Evolutionary conservation across 495 filamentous ascomycete species (phyloP).

Genomic region (Aspergillus cavernicola): DNA sequence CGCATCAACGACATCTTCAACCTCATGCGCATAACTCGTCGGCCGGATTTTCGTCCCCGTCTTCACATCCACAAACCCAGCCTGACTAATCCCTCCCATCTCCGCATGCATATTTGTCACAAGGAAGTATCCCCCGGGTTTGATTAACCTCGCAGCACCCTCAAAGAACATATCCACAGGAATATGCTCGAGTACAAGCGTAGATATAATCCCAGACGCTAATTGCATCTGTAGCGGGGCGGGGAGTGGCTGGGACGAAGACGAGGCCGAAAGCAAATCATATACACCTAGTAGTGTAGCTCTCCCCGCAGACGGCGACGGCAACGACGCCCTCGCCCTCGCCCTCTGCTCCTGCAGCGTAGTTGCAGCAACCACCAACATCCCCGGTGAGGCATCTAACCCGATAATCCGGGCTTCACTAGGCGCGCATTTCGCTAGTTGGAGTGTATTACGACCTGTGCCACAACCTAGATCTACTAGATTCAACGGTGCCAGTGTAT

Average conservation of each 20-base stretch:
- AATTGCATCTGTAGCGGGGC: constrained; percentile 9
- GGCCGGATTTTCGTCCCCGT: constrained; percentile 60
- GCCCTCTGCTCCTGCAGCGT: background rate
- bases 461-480: constrained; percentile 64
- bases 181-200: constrained; percentile 68
- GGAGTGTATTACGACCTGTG: constrained; percentile 65
- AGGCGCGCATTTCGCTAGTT: constrained; percentile 38
- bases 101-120: constrained; percentile 73
- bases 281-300: constrained; percentile 21
- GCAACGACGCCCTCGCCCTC: background rate
- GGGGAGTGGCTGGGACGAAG: constrained; percentile 5
- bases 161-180: constrained; percentile 56
- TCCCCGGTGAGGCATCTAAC: constrained; percentile 48
- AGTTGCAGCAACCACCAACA: constrained; percentile 54
- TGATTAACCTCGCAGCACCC: constrained; percentile 44
- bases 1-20: constrained; percentile 52
- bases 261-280: constrained; percentile 32
- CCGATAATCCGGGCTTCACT: constrained; percentile 34
- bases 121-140: constrained; percentile 50
- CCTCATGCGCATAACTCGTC: constrained; percentile 55
- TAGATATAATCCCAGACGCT: constrained; percentile 53
- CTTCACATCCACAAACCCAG: constrained; percentile 59
- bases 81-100: constrained; percentile 61
- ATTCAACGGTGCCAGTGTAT: constrained; percentile 22
- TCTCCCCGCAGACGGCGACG: too few species aligned